Conservation (phyloP, 2,329 filamentous ascomycete genomes). For the Teratosphaeria nubilosa region DNA sequence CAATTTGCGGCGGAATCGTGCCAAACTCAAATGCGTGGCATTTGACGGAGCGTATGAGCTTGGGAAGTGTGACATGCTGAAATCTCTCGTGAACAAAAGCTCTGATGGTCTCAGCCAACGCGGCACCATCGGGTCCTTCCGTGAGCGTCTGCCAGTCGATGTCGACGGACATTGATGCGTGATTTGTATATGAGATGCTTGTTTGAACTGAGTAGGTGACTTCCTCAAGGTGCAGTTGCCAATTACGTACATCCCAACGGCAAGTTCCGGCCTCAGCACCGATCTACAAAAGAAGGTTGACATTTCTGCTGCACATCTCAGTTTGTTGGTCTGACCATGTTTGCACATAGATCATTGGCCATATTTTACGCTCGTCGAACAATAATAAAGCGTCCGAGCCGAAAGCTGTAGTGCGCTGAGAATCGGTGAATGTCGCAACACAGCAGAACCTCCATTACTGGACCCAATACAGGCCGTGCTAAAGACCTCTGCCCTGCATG, state of each 20-base stretch:
- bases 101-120: constrained; percentile 75
- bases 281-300: background rate
- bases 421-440: background rate
- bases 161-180: constrained; percentile 74
- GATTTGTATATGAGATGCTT: background rate
- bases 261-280: background rate
- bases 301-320: too few relatives aligned
- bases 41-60: constrained; percentile 92
- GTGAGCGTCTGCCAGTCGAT: constrained; percentile 94
- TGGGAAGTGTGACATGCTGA: constrained; percentile 79
- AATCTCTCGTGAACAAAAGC: constrained; percentile 94
- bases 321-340: background rate
- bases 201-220: background rate
- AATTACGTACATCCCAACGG: background rate
- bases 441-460: background rate
- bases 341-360: background rate
- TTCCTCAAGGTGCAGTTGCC: background rate
- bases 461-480: background rate
- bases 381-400: background rate
- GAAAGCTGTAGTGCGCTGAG: background rate
- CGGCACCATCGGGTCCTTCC: constrained; percentile 73
- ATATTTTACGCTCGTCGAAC: background rate
- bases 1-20: constrained; percentile 67
- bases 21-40: constrained; percentile 94
- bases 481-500: background rate